These are phyloP conservation scores for Ceratocystis smalleyi DNA, from an alignment of 2,329 filamentous ascomycete species.

Conservation along the genomic window DNA sequence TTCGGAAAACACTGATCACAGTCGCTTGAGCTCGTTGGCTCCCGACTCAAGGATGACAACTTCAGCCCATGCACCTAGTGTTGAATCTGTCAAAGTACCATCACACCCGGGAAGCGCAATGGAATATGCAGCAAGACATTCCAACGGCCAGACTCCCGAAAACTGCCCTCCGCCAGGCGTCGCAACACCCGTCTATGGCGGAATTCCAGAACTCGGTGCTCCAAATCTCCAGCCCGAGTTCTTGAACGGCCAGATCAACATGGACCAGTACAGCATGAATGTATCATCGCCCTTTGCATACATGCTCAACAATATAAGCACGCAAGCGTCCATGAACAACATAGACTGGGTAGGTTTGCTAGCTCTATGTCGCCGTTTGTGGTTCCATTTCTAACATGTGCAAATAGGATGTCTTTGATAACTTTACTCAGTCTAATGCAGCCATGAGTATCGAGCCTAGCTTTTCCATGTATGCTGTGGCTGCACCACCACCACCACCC, in stretches of 20 bases:
- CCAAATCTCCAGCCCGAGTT: neutral
- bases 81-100: neutral
- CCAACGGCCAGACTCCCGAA: neutral
- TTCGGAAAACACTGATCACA: neutral
- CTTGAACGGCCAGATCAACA: neutral
- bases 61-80: neutral
- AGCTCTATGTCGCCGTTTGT: neutral
- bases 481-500: neutral
- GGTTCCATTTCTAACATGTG: neutral
- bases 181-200: neutral
- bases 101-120: neutral
- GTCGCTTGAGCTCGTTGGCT: neutral
- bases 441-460: constrained; percentile 12
- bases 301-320: constrained; percentile 34
- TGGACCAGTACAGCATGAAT: neutral
- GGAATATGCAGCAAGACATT: neutral
- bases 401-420: constrained; percentile 39
- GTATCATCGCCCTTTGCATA: constrained; percentile 21
- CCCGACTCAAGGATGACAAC: neutral
- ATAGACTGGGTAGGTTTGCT: constrained; percentile 34
- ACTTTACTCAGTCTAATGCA: constrained; percentile 32
- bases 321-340: constrained; percentile 23
- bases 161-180: neutral
- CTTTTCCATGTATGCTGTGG: neutral
- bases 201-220: neutral